Evolutionary conservation across 2,329 filamentous ascomycete genomes (phyloP).

Genomic region (Alternaria burnsii): DNA sequence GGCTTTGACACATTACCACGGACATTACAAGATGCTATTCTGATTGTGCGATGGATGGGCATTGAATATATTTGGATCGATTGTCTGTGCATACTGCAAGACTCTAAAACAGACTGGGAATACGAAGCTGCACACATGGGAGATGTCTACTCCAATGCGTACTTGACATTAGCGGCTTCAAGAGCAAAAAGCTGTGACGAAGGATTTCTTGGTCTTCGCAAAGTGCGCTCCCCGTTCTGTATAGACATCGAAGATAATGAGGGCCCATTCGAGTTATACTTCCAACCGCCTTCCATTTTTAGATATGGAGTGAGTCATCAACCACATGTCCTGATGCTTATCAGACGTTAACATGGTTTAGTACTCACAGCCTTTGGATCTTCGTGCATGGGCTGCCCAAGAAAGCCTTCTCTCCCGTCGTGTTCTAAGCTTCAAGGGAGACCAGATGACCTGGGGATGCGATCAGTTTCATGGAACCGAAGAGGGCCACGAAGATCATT

Average conservation of each 20-base stretch:
- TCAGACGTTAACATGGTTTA: background rate
- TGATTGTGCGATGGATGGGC: no score
- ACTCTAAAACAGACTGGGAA: no score
- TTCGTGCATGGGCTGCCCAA: background rate
- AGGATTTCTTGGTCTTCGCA: background rate
- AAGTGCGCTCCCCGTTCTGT: accelerated
- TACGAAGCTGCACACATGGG: no score
- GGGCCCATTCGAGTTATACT: accelerated
- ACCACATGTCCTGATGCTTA: background rate
- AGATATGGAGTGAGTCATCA: background rate
- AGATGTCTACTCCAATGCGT: background rate
- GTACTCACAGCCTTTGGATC: background rate
- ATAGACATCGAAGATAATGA: background rate
- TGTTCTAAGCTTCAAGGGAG: background rate
- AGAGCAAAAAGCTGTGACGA: background rate
- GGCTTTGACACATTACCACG: accelerated
- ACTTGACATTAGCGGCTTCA: background rate
- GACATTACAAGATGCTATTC: no score
- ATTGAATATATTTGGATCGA: no score
- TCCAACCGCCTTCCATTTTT: background rate
- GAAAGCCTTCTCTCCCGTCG: background rate
- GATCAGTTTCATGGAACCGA: background rate
- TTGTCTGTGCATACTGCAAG: no score
- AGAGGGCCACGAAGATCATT: background rate
- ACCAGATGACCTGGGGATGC: background rate